Percentiles rank a stretch among this genome's conserved stretches.
phyloP scores from a whole-genome alignment of 257 asterid genomes.

The Nicotiana noctiflora region DNA sequence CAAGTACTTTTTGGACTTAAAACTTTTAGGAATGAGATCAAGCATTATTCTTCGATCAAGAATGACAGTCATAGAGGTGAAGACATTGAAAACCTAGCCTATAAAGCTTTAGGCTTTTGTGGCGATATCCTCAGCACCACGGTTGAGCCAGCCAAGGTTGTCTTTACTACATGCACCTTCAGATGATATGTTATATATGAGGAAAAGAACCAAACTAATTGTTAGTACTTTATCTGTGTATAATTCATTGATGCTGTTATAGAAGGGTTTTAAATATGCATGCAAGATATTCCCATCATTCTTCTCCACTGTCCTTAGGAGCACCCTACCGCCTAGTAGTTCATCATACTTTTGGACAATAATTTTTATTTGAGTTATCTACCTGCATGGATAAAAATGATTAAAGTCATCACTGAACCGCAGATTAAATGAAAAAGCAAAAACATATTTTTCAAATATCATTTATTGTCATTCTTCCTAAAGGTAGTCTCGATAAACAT shows the following conservation, averaged over 20 bases:
- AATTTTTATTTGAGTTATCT: constrained; percentile 65
- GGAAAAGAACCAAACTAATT: constrained; percentile 82
- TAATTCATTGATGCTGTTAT: constrained; percentile 74
- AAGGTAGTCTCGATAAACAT: neutral
- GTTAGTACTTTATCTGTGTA: constrained; percentile 65
- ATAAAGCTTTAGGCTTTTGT: constrained; percentile 50
- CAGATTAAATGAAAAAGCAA: neutral
- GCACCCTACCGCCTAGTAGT: constrained; percentile 41
- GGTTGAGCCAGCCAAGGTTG: constrained; percentile 85
- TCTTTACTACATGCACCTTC: constrained; percentile 72
- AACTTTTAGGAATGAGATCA: constrained; percentile 75
- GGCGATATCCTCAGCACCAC: constrained; percentile 70
- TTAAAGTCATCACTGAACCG: neutral
- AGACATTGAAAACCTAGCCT: constrained; percentile 63
- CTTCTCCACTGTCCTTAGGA: constrained; percentile 67
- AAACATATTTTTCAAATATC: no score
- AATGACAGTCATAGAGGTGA: constrained; percentile 78
- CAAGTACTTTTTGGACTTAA: constrained; percentile 51
- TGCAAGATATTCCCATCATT: constrained; percentile 71
- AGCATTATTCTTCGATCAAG: constrained; percentile 83
- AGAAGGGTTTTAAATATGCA: constrained; percentile 80
- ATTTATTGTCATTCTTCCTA: neutral
- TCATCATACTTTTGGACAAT: constrained; percentile 68
- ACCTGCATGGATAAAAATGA: constrained; percentile 49
- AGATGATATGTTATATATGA: constrained; percentile 72